Evolutionary conservation across 148 eudicot species (phyloP).

Genomic region (Fallopia convolvulus): DNA sequence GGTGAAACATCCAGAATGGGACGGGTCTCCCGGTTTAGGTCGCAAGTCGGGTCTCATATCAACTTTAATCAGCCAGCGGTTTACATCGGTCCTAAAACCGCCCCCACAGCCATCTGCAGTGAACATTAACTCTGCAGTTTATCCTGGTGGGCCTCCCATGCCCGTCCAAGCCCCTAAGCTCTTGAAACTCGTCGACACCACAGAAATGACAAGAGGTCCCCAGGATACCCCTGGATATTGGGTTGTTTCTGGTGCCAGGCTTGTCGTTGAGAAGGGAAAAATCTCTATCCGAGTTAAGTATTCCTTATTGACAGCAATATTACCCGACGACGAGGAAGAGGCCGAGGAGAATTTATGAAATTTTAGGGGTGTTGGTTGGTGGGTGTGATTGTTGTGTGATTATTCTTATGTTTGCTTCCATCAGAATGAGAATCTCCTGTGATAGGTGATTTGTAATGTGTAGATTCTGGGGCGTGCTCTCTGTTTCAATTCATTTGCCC

Average conservation of each 20-base stretch:
- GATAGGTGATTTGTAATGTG: conserved; percentile 29
- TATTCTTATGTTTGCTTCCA: neutral
- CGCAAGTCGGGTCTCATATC: conserved; percentile 96
- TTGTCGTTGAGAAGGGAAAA: conserved; percentile 81
- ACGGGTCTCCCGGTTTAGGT: conserved; percentile 81
- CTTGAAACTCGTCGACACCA: conserved; percentile 76
- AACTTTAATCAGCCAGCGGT: conserved; percentile 82
- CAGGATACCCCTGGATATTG: conserved; percentile 96
- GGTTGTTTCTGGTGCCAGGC: conserved; percentile 95
- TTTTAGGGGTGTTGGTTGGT: neutral
- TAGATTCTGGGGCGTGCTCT: conserved; percentile 12
- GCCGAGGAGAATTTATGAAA: conserved; percentile 21
- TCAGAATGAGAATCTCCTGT: conserved; percentile 15
- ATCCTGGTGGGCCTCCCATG: conserved; percentile 96
- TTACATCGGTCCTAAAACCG: conserved; percentile 69
- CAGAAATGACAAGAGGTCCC: conserved; percentile 97
- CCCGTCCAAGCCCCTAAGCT: conserved; percentile 83
- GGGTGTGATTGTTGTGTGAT: neutral
- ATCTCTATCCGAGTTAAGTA: conserved; percentile 79
- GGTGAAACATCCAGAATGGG: conserved; percentile 89
- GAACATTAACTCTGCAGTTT: conserved; percentile 91
- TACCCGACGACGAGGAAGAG: conserved; percentile 61
- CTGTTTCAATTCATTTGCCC: neutral
- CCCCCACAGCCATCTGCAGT: conserved; percentile 87
- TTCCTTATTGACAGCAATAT: conserved; percentile 58